Evolutionary conservation across 805 yeast species (phyloP), one percentile per base, ranked within the genome.

Genomic region (Starmerella khaoyaiensis): DNA sequence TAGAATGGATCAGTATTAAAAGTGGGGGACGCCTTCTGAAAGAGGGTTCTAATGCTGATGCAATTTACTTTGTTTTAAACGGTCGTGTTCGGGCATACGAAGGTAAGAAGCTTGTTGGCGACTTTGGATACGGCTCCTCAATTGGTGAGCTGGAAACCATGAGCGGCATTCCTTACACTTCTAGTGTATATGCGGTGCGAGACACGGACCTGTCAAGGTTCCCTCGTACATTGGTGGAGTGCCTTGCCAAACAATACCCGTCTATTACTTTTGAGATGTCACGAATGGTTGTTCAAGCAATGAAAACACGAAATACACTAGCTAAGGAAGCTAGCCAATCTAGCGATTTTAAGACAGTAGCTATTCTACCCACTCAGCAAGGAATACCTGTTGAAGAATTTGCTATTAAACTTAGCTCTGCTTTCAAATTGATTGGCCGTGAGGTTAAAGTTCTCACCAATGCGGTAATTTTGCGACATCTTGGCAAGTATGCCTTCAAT

Each of bases 131-230:
- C 56, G 96, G 96, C 5, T 93, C 83, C 49, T 79, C 94, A 28
- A 70, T 90, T 42, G 98, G 97, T 3, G 97, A 87, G 58, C 78
- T 90, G 7, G 98, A 87, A 56, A 96, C 87, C 3, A 64, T 87
- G 44, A 83, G 49, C n/a, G 52, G 48, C 93, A 0, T 83, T 83
- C 10, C 69, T 78, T 9, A 68, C 74, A 39, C 69, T 93, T 54
- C 68, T 72, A 3, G 67, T 67, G 33, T 74, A 86, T 0, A 68
- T 79, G 46, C 97, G 0, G 80, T 87, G 0, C 66, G 98, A 52
- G 97, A 87, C 48, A 79, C 96, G 0, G 98, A 90, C 57, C 65
- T 87, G 21, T 96, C 94, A 0, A 68, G 95, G 54, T 80, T 87
- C 37, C 97, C 98, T 12, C 71, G 94, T 60, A 72, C 84, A 0